phyloP scores from a whole-genome alignment of 1,284 basidiomycete genomes.

The Naganishia liquefaciens region DNA sequence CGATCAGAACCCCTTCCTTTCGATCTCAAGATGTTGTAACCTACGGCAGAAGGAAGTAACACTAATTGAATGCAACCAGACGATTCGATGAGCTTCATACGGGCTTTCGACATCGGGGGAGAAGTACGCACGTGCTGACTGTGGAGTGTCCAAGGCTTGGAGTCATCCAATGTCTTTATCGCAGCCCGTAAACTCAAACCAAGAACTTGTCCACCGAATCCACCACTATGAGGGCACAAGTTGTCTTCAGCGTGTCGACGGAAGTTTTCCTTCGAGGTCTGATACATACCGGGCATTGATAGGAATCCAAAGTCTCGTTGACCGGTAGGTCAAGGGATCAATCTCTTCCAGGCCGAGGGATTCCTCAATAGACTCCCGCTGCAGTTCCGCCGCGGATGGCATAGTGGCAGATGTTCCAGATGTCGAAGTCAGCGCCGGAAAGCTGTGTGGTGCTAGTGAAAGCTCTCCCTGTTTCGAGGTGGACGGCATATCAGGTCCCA shows the following conservation, averaged over 20 bases:
- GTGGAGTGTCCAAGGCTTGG: conserved; percentile 60
- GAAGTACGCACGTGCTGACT: conserved; percentile 63
- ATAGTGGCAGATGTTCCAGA: conserved; percentile 18
- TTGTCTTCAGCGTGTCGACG: neutral
- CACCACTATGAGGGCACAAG: conserved; percentile 63
- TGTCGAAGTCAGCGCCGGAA: conserved; percentile 28
- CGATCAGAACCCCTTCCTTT: neutral
- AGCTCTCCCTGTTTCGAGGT: conserved; percentile 3
- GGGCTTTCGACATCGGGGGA: too few relatives aligned
- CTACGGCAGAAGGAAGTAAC: conserved; percentile 51
- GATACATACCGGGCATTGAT: conserved; percentile 20
- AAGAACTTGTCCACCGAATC: conserved; percentile 84
- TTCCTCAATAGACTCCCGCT: conserved; percentile 25
- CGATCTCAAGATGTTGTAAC: conserved; percentile 13
- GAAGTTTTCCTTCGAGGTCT: neutral
- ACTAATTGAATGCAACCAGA: conserved; percentile 33
- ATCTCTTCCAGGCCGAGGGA: conserved; percentile 30
- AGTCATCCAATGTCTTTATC: conserved; percentile 64
- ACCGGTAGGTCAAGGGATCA: conserved; percentile 27
- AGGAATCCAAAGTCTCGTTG: conserved; percentile 28
- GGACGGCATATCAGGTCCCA: conserved; percentile 3
- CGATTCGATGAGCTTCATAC: neutral
- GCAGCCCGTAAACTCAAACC: conserved; percentile 81
- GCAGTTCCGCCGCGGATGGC: conserved; percentile 15
- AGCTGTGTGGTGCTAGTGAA: conserved; percentile 25